Evolutionary conservation across 768 basidiomycete species (phyloP).

Genomic region (Hygrocybe punicea): DNA sequence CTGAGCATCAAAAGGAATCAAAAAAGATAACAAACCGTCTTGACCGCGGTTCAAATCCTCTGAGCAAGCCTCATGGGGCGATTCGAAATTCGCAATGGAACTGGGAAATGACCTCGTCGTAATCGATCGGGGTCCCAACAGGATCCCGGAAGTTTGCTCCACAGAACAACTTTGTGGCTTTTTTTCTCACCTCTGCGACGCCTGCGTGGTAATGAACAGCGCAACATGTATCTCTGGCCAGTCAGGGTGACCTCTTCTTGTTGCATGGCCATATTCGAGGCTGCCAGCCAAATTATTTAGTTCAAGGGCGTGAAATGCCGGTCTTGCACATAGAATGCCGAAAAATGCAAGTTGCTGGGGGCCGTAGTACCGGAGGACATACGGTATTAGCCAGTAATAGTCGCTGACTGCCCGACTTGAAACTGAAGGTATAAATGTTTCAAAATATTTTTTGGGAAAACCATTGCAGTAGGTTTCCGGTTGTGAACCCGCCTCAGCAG

Average conservation of each 20-base stretch:
- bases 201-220: no score
- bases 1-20: no score
- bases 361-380: no score
- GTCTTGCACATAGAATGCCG: no score
- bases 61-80: neutral
- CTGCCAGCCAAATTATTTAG: no score
- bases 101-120: neutral
- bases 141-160: neutral
- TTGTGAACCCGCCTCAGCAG: neutral
- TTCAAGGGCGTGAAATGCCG: no score
- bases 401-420: no score
- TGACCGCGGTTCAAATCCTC: constrained; percentile 1
- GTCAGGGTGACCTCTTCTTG: no score
- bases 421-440: neutral
- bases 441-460: neutral
- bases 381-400: no score
- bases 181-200: neutral
- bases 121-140: constrained; percentile 1
- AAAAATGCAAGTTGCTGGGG: no score
- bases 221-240: no score
- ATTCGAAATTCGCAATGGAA: neutral
- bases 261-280: no score
- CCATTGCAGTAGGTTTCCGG: neutral
- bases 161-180: neutral
- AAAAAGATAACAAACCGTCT: constrained; percentile 1